phyloP scores from a whole-genome alignment of 1,284 basidiomycete genomes.

The Trichosporon ovoides region DNA sequence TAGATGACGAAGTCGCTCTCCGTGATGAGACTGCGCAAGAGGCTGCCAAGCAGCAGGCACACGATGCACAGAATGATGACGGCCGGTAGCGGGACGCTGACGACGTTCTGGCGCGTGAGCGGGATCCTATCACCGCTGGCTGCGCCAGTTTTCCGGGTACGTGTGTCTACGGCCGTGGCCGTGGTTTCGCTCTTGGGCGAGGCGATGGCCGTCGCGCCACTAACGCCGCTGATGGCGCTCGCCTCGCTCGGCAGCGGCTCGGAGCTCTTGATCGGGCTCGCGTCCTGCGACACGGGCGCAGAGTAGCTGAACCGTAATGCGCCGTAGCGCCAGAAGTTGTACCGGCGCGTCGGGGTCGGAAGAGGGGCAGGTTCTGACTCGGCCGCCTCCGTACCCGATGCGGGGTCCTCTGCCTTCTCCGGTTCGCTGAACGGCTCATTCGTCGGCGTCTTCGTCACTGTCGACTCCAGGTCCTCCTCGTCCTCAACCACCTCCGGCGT shows the following conservation, averaged over 20 bases:
- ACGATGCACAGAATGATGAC: constrained; percentile 75
- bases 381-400: not conserved
- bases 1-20: constrained; percentile 78
- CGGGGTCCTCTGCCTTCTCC: not conserved
- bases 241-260: constrained; percentile 5
- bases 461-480: constrained; percentile 15
- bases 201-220: constrained; percentile 9
- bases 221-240: too few species aligned
- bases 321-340: constrained; percentile 21
- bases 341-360: constrained; percentile 9
- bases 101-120: constrained; percentile 8
- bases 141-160: not conserved
- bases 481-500: not conserved
- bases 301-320: constrained; percentile 16
- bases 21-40: constrained; percentile 76
- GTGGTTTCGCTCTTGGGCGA: too few species aligned
- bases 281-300: constrained; percentile 17
- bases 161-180: constrained; percentile 16
- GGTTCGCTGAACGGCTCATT: constrained; percentile 16
- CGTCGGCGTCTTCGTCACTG: constrained; percentile 17
- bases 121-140: constrained; percentile 1
- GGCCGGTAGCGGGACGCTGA: constrained; percentile 41
- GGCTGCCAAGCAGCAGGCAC: constrained; percentile 82
- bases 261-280: constrained; percentile 12
- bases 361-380: not conserved